Percentiles rank a stretch among this genome's conserved stretches.
Conservation (phyloP, 768 basidiomycete species). For the Tricholoma bakamatsutake region DNA sequence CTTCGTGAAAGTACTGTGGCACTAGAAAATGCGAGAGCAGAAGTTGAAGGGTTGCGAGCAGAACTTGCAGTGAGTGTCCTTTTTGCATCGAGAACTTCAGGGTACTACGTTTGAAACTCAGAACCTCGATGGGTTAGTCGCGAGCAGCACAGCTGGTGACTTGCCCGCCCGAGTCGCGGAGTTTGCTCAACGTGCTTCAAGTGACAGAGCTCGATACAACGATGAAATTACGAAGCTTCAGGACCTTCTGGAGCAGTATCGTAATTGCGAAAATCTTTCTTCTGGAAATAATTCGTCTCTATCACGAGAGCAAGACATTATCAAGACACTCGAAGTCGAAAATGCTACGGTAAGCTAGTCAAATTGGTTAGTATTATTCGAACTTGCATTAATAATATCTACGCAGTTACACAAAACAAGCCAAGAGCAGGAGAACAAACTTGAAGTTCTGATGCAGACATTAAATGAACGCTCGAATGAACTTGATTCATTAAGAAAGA, state of each 20-base stretch:
- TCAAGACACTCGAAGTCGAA: constrained; percentile 12
- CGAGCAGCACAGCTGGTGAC: constrained; percentile 34
- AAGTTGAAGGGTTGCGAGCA: constrained; percentile 72
- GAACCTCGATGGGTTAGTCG: constrained; percentile 62
- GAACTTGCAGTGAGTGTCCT: constrained; percentile 62
- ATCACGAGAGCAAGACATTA: constrained; percentile 11
- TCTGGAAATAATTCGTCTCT: neutral
- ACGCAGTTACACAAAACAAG: constrained; percentile 22
- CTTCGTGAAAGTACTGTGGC: constrained; percentile 82
- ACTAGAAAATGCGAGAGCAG: constrained; percentile 84
- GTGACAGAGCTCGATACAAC: constrained; percentile 45
- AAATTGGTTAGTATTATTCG: neutral
- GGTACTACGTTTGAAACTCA: constrained; percentile 20
- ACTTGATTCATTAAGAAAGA: constrained; percentile 54
- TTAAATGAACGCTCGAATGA: constrained; percentile 37
- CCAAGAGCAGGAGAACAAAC: constrained; percentile 21
- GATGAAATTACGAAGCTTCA: constrained; percentile 54
- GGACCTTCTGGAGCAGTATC: constrained; percentile 37
- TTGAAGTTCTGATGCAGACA: constrained; percentile 23
- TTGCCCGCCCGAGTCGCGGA: constrained; percentile 42
- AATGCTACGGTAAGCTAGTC: constrained; percentile 17
- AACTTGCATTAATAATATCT: neutral
- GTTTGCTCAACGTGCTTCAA: constrained; percentile 39
- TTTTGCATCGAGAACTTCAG: neutral
- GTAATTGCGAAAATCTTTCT: constrained; percentile 7